These are phyloP conservation scores for Aspergillus puulaauensis DNA, from an alignment of 2,329 filamentous ascomycete genomes.

Conservation along the genomic window DNA sequence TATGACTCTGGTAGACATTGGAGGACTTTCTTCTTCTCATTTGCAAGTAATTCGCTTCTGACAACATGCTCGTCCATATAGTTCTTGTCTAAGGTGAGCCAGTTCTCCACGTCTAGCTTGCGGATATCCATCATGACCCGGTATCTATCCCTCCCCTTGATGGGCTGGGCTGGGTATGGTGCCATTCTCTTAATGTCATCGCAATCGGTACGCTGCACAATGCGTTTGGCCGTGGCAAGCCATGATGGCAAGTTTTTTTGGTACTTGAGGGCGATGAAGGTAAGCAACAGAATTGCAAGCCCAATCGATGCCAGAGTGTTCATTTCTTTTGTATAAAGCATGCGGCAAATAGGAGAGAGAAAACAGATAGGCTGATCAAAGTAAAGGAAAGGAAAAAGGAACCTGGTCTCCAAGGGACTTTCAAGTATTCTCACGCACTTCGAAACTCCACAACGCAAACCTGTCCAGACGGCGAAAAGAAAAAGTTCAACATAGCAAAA, in stretches of 20 bases:
- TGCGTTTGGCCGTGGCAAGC: slow-evolving; percentile 2
- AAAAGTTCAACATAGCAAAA: slow-evolving; percentile 18
- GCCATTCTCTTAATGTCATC: slow-evolving; percentile 34
- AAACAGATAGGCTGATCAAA: slow-evolving; percentile 6
- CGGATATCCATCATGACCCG: slow-evolving; percentile 50
- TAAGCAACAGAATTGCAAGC: slow-evolving; percentile 29
- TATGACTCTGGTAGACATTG: slow-evolving; percentile 46
- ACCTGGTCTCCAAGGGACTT: slow-evolving; percentile 13
- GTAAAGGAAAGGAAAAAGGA: slow-evolving; percentile 10
- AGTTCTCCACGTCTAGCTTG: slow-evolving; percentile 47
- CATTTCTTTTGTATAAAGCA: slow-evolving; percentile 27
- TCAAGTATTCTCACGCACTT: slow-evolving; percentile 13
- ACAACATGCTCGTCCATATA: slow-evolving; percentile 47
- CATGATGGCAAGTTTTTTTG: slow-evolving; percentile 19
- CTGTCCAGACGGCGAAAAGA: slow-evolving; percentile 12
- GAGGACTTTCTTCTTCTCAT: slow-evolving; percentile 43
- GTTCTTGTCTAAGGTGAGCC: slow-evolving; percentile 50
- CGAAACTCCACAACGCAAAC: slow-evolving; percentile 16
- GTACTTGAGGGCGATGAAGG: slow-evolving; percentile 28
- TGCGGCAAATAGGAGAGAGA: slow-evolving; percentile 4
- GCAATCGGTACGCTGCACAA: slow-evolving; percentile 15
- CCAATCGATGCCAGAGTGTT: slow-evolving; percentile 30
- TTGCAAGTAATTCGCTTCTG: slow-evolving; percentile 41
- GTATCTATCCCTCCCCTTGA: slow-evolving; percentile 40
- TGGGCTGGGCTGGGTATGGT: slow-evolving; percentile 40